phyloP scores from a whole-genome alignment of 805 yeast species.

The Sungouiella blattae region DNA sequence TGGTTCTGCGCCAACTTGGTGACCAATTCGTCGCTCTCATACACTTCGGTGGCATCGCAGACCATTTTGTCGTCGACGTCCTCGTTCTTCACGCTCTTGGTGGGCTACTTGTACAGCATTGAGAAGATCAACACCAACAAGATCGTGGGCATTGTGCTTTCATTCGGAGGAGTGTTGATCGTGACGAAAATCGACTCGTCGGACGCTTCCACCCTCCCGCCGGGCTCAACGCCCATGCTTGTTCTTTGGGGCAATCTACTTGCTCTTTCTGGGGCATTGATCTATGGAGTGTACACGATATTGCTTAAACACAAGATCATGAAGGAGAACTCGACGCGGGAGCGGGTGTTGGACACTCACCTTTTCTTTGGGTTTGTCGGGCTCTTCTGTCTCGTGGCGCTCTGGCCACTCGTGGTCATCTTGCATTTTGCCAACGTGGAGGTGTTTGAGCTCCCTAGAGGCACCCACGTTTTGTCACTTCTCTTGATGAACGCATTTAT shows the following conservation, averaged over 20 bases:
- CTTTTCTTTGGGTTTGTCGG: slow-evolving; percentile 96
- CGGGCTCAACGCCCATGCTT: slow-evolving; percentile 10
- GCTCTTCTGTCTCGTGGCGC: slow-evolving; percentile 61
- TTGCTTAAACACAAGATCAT: slow-evolving; percentile 66
- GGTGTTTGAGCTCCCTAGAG: slow-evolving; percentile 64
- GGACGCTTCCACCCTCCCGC: slow-evolving; percentile 13
- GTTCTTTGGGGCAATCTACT: slow-evolving; percentile 67
- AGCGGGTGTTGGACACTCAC: slow-evolving; percentile 75
- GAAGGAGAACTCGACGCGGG: slow-evolving; percentile 46
- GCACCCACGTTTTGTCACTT: slow-evolving; percentile 47
- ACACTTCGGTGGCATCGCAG: slow-evolving; percentile 91
- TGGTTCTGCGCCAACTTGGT: slow-evolving; percentile 92
- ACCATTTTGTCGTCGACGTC: slow-evolving; percentile 91
- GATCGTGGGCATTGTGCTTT: slow-evolving; percentile 62
- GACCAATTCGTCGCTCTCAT: slow-evolving; percentile 78
- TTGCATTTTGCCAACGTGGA: slow-evolving; percentile 67
- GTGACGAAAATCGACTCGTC: slow-evolving; percentile 68
- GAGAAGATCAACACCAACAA: slow-evolving; percentile 68
- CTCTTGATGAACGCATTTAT: slow-evolving; percentile 65
- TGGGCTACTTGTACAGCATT: slow-evolving; percentile 70
- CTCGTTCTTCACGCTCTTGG: slow-evolving; percentile 83
- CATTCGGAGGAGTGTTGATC: slow-evolving; percentile 74
- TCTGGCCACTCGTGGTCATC: slow-evolving; percentile 80
- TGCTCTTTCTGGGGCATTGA: slow-evolving; percentile 81
- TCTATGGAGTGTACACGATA: slow-evolving; percentile 89